Conservation (phyloP, 345 rosid species). For the Theobroma cacao region DNA sequence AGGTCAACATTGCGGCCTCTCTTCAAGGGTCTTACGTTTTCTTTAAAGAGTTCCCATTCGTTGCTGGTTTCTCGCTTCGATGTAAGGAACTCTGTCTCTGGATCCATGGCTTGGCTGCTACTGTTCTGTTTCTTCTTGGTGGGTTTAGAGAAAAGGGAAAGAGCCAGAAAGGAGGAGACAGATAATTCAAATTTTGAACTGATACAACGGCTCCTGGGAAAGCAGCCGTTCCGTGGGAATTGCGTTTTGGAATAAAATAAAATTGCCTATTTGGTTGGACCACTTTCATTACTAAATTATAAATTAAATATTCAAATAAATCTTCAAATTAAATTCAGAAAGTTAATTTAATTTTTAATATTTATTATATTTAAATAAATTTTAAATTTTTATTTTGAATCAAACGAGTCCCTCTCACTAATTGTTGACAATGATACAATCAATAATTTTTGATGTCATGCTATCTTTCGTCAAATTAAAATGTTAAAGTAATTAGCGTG, state of each 20-base stretch:
- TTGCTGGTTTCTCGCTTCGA: slow-evolving; percentile 63
- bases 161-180: not conserved
- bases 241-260: not conserved
- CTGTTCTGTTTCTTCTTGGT: not conserved
- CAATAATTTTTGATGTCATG: too few relatives aligned
- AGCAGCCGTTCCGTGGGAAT: slow-evolving; percentile 7
- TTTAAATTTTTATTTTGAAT: too few relatives aligned
- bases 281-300: too few relatives aligned
- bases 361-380: too few relatives aligned
- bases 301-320: too few relatives aligned
- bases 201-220: not conserved
- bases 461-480: too few relatives aligned
- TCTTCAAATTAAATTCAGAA: too few relatives aligned
- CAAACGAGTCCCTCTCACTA: too few relatives aligned
- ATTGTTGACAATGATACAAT: too few relatives aligned
- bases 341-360: too few relatives aligned
- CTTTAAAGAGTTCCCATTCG: slow-evolving; percentile 95
- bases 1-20: slow-evolving; percentile 75
- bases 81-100: slow-evolving; percentile 72
- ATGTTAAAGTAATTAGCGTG: too few relatives aligned
- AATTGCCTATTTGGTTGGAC: not conserved
- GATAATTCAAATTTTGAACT: slow-evolving; percentile 27
- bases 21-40: slow-evolving; percentile 82
- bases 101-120: slow-evolving; percentile 42
- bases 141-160: not conserved